Percentiles rank a stretch among this genome's conserved stretches.
These are phyloP conservation scores for Arachnomyces sp. DNA, from an alignment of 2,329 filamentous ascomycete genomes.

Conservation along the genomic window DNA sequence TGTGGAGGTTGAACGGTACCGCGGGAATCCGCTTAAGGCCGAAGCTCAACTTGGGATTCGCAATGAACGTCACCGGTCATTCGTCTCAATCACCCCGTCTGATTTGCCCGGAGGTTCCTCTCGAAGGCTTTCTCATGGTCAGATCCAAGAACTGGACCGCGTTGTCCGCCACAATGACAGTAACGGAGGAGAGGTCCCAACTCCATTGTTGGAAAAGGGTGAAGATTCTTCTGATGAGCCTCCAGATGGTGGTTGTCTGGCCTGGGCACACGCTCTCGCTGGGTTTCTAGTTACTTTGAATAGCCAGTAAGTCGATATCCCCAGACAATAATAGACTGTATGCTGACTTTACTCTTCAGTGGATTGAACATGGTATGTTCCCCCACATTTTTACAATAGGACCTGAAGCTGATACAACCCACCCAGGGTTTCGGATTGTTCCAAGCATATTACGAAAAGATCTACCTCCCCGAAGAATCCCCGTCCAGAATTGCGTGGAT, in stretches of 20 bases:
- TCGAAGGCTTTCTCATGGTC: conserved; percentile 7
- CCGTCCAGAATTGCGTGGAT: conserved; percentile 34
- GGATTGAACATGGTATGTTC: conserved; percentile 26
- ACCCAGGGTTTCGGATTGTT: conserved; percentile 33
- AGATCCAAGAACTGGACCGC: conserved; percentile 8
- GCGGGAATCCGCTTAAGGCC: background rate
- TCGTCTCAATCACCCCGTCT: conserved; percentile 7
- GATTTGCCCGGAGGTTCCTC: conserved; percentile 5
- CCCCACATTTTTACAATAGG: too few relatives aligned
- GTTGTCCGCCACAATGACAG: conserved; percentile 1
- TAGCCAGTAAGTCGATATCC: conserved; percentile 19
- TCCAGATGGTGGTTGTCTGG: conserved; percentile 22
- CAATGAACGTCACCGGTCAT: background rate
- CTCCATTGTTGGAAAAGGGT: background rate
- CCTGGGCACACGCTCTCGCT: conserved; percentile 26
- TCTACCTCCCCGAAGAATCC: conserved; percentile 16
- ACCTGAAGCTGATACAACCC: background rate
- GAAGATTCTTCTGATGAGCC: conserved; percentile 11
- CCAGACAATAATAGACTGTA: conserved; percentile 1
- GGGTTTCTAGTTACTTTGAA: conserved; percentile 23
- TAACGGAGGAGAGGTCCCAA: background rate
- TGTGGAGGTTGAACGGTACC: background rate
- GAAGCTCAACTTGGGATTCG: conserved; percentile 1
- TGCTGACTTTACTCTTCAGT: conserved; percentile 3
- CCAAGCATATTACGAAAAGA: conserved; percentile 34